Conservation (phyloP, 2,329 filamentous ascomycete species). For the Neurospora sp. region DNA sequence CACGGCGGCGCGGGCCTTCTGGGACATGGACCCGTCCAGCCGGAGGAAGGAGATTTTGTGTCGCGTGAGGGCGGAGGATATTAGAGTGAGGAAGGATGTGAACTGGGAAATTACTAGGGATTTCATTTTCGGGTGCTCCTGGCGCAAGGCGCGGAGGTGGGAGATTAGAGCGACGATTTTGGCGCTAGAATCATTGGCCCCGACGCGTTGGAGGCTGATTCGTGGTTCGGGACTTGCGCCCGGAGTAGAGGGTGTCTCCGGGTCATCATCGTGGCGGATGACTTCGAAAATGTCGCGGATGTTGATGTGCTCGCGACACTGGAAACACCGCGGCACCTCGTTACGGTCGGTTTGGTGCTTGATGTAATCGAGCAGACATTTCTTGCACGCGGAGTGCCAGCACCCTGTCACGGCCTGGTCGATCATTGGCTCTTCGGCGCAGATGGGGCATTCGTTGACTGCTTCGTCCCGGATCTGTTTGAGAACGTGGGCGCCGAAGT, state of each 20-base stretch:
- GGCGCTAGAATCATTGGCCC: constrained; percentile 63
- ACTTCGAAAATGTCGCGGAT: constrained; percentile 86
- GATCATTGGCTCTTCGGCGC: constrained; percentile 90
- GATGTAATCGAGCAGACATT: constrained; percentile 84
- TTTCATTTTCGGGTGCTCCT: constrained; percentile 61
- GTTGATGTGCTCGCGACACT: constrained; percentile 76
- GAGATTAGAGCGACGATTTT: constrained; percentile 76
- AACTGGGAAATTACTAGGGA: constrained; percentile 96
- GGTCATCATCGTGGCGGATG: constrained; percentile 62
- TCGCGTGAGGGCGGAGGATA: constrained; percentile 67
- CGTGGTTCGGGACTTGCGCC: constrained; percentile 23
- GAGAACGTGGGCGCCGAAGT: constrained; percentile 77
- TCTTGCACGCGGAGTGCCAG: constrained; percentile 95
- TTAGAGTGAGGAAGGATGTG: constrained; percentile 88
- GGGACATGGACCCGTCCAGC: constrained; percentile 82
- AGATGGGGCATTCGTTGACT: constrained; percentile 85
- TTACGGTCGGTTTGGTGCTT: constrained; percentile 73
- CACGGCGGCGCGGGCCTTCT: constrained; percentile 73
- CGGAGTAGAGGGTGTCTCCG: constrained; percentile 28
- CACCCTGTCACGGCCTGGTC: constrained; percentile 91
- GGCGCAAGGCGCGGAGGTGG: constrained; percentile 61
- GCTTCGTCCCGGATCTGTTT: constrained; percentile 87
- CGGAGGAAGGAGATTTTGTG: constrained; percentile 73
- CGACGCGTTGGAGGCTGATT: constrained; percentile 52
- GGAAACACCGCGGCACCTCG: constrained; percentile 74